These are phyloP conservation scores for Cryphonectria japonica DNA, from an alignment of 2,329 filamentous ascomycete species.

Conservation along the genomic window DNA sequence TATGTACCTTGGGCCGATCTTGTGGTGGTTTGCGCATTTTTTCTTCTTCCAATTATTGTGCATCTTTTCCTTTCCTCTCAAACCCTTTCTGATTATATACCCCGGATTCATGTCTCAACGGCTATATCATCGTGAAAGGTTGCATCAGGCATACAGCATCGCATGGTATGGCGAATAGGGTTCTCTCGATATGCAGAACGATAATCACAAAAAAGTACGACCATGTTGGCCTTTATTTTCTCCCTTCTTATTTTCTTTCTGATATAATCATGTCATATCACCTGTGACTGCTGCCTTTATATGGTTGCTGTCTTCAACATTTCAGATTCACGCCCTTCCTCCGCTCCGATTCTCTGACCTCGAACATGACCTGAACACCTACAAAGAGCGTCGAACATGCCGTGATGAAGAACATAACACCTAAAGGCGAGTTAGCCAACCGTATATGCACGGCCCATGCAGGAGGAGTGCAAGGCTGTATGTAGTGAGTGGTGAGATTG, in stretches of 20 bases:
- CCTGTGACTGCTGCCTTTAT: conserved; percentile 3
- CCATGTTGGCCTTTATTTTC: not conserved
- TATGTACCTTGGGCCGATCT: not conserved
- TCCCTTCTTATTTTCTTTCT: not conserved
- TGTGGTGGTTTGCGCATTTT: not conserved
- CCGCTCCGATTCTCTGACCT: conserved; percentile 83
- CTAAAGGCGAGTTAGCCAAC: conserved; percentile 43
- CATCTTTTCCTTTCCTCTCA: not conserved
- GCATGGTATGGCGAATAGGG: conserved; percentile 8
- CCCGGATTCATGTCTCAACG: conserved; percentile 2
- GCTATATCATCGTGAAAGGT: conserved; percentile 3
- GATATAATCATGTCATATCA: not conserved
- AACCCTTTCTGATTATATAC: conserved; percentile 23
- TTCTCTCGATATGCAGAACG: not conserved
- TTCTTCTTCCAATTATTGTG: not conserved
- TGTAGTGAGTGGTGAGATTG: not conserved
- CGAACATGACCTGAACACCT: conserved; percentile 94
- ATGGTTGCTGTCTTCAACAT: conserved; percentile 57
- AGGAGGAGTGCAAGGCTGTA: not conserved
- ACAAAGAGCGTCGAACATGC: conserved; percentile 80
- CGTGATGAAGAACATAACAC: conserved; percentile 71
- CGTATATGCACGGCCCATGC: not conserved
- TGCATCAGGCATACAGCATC: not conserved
- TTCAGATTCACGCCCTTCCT: conserved; percentile 81
- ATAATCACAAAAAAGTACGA: not conserved